These are phyloP conservation scores for Penicillium paradoxum DNA, from an alignment of 495 filamentous ascomycete species.

Conservation along the genomic window DNA sequence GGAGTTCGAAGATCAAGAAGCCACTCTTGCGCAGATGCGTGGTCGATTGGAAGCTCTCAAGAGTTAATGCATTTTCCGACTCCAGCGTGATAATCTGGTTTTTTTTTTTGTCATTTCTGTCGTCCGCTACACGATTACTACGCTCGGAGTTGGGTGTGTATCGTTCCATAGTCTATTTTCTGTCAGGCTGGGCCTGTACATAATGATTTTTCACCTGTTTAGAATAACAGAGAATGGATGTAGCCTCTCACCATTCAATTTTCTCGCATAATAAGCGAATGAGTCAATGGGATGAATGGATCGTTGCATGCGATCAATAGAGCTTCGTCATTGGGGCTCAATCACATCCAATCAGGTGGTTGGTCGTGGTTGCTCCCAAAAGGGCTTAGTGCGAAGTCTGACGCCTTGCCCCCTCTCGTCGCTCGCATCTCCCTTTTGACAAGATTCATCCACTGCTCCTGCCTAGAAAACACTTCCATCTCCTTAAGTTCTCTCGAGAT, in stretches of 20 bases:
- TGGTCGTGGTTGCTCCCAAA: not conserved
- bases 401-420: conserved; percentile 12
- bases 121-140: not conserved
- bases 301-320: not conserved
- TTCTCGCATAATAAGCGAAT: not conserved
- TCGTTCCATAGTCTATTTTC: conserved; percentile 13
- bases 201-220: conserved; percentile 5
- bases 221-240: not conserved
- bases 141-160: conserved; percentile 14
- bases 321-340: not conserved
- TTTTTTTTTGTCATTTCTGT: not conserved
- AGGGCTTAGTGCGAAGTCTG: not conserved
- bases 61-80: conserved; percentile 51
- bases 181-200: conserved; percentile 18
- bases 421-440: conserved; percentile 5
- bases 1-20: conserved; percentile 79
- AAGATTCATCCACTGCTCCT: conserved; percentile 2
- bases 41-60: conserved; percentile 84
- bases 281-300: not conserved
- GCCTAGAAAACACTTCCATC: not conserved
- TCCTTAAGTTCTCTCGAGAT: not conserved
- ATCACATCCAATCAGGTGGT: not conserved
- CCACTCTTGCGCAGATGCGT: conserved; percentile 88
- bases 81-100: not conserved
- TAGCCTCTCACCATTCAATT: not conserved